phyloP scores from a whole-genome alignment of 371 early-diverging fungal genomes.

The Actinomortierella wolfii region DNA sequence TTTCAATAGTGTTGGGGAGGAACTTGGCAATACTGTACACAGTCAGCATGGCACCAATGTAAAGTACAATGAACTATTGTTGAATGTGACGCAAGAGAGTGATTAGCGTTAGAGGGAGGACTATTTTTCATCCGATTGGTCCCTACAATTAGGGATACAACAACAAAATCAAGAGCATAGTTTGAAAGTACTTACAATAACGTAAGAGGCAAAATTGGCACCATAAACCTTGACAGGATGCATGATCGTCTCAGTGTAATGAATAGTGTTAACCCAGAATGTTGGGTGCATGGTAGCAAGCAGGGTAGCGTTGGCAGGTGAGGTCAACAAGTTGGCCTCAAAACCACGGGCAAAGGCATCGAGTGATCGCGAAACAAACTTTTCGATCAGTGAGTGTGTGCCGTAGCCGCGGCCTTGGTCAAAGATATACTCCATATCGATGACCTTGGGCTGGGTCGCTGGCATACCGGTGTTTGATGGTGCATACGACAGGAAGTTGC shows the following conservation, averaged over 20 bases:
- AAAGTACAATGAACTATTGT: slow-evolving; percentile 38
- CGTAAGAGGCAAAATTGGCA: slow-evolving; percentile 44
- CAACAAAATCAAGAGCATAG: no score
- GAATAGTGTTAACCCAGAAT: slow-evolving; percentile 35
- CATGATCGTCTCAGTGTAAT: slow-evolving; percentile 26
- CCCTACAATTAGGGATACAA: no score
- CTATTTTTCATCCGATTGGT: no score
- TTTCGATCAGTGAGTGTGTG: slow-evolving; percentile 39
- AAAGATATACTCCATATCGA: slow-evolving; percentile 40
- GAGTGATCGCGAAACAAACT: slow-evolving; percentile 27
- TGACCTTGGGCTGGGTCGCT: slow-evolving; percentile 18
- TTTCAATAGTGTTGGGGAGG: slow-evolving; percentile 44
- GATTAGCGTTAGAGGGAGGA: no score
- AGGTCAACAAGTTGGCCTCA: slow-evolving; percentile 24
- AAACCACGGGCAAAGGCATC: slow-evolving; percentile 18
- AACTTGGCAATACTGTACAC: slow-evolving; percentile 43
- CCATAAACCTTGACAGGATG: slow-evolving; percentile 44
- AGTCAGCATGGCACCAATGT: slow-evolving; percentile 40
- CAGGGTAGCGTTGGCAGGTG: slow-evolving; percentile 38
- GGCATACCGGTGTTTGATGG: slow-evolving; percentile 28
- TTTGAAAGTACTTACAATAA: slow-evolving; percentile 23
- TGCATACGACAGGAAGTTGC: slow-evolving; percentile 43
- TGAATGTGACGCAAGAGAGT: no score
- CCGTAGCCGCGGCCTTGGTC: slow-evolving; percentile 46
- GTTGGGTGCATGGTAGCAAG: slow-evolving; percentile 30